Conservation (phyloP, 306 rosid genomes). For the Heteromeles arbutifolia region DNA sequence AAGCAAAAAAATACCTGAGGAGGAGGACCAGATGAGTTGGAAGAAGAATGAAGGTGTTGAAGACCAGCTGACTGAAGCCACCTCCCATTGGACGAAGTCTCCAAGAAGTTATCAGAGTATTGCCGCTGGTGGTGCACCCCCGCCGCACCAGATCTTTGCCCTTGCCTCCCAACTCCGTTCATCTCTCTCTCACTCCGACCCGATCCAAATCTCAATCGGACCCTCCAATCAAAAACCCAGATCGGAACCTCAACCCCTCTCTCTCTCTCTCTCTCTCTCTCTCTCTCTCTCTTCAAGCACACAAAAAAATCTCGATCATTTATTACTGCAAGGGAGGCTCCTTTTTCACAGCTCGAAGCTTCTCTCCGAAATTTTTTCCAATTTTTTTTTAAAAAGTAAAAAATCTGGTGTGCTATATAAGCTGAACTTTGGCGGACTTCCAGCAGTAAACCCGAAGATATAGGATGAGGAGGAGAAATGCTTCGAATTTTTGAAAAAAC, state of each 20-base stretch:
- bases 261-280: neutral
- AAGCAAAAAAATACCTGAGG: slow-evolving; percentile 43
- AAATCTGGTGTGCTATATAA: neutral
- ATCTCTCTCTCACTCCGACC: slow-evolving; percentile 22
- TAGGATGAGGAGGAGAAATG: slow-evolving; percentile 4
- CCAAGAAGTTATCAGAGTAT: slow-evolving; percentile 71
- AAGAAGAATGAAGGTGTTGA: slow-evolving; percentile 68
- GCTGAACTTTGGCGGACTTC: slow-evolving; percentile 13
- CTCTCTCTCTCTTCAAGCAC: neutral
- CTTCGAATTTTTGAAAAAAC: slow-evolving; percentile 39
- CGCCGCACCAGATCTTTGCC: slow-evolving; percentile 81
- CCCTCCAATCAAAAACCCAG: neutral
- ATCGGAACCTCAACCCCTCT: neutral
- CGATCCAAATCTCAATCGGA: slow-evolving; percentile 12
- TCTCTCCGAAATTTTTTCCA: neutral
- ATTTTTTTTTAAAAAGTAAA: neutral
- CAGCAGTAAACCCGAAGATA: slow-evolving; percentile 50
- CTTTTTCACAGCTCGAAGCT: neutral
- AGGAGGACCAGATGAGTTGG: slow-evolving; percentile 45
- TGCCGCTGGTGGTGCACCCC: slow-evolving; percentile 90
- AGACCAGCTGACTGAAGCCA: slow-evolving; percentile 99
- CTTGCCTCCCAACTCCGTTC: slow-evolving; percentile 83
- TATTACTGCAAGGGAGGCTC: neutral
- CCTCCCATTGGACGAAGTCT: slow-evolving; percentile 47
- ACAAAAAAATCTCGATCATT: neutral